phyloP scores from a whole-genome alignment of 1,284 basidiomycete genomes.

The Microbotryomycetes sp. region DNA sequence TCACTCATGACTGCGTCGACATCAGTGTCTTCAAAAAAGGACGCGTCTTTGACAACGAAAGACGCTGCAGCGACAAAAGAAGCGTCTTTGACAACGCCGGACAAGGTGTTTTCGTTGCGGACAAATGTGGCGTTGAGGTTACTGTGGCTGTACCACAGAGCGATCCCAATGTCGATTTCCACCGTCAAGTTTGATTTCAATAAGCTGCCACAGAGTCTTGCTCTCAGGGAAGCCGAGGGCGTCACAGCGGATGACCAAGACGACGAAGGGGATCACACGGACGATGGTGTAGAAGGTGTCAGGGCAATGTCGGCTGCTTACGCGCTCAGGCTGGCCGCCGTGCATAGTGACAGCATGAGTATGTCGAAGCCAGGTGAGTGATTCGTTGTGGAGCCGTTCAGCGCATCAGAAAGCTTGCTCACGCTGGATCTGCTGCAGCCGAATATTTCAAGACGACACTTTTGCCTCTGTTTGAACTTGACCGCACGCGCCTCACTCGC shows the following conservation, averaged over 20 bases:
- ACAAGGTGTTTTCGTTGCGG: constrained; percentile 11
- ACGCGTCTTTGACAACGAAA: neutral
- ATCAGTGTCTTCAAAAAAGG: neutral
- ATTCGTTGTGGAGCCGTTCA: too few species aligned
- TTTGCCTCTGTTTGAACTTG: constrained; percentile 23
- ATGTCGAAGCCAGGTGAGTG: constrained; percentile 14
- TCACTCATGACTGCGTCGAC: constrained; percentile 21
- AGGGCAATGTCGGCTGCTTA: constrained; percentile 24
- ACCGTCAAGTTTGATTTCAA: constrained; percentile 31
- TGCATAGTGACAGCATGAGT: constrained; percentile 7
- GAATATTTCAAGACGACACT: constrained; percentile 28
- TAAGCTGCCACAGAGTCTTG: constrained; percentile 19
- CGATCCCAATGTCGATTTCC: constrained; percentile 19
- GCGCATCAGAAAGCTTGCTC: too few species aligned
- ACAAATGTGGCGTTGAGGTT: constrained; percentile 29
- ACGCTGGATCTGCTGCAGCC: neutral
- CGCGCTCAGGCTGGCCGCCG: constrained; percentile 25
- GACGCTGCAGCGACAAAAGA: neutral
- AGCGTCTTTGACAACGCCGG: neutral
- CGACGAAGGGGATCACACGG: neutral
- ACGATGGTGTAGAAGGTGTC: constrained; percentile 9
- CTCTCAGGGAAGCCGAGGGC: neutral
- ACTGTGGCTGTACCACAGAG: constrained; percentile 30
- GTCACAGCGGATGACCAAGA: neutral
- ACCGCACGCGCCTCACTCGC: constrained; percentile 14